Evolutionary conservation across 1,284 basidiomycete genomes (phyloP), one percentile per base, ranked within the genome.

Genomic region (Cutaneotrichosporon sp.): DNA sequence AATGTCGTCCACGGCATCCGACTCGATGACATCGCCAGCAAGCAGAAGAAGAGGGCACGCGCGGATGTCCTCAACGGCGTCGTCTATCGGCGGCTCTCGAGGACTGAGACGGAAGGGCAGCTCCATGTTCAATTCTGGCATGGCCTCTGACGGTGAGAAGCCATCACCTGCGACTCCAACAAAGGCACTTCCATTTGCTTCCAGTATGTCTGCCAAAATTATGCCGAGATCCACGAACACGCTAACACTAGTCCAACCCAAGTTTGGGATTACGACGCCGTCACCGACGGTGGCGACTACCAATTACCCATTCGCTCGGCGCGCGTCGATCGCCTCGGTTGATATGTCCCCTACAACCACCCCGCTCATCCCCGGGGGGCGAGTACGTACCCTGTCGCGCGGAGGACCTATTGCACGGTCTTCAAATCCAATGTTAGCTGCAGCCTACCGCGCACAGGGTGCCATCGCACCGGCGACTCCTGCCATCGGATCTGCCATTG

Each of bases 31-130:
- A 16, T 38, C 55, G 26, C 51, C 50, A 2, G 35, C 41, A 14
- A 43, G 34, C 39, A 31, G 41, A 19, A 39, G 49, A 17, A 41
- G 17, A 24, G 41, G 54, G 24, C 47, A 61, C 45, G 38, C 44
- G n/a, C 35, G 57, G 22, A 44, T 53, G 24, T 49, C 53, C 1
- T 59, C 57, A 6, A 55, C 55, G 7, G 52, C 52, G 2, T 59
- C 46, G 50, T 62, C 61, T 17, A 62, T 60, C 33, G 60, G 61
- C 22, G 57, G 56, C 6, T 56, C 60, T 12, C 57, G 70, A 14
- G 74, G 74, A 2, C 51, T 75, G 51, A 58, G 71, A n/a, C 52
- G 72, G 22, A 75, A 75, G 54, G 65, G 70, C 7, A 74, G 71
- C 38, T 55, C 63, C 11, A 65, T 74, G 67, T 74, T 71, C 46